These are phyloP conservation scores for Neoboletus subvelutipes DNA, from an alignment of 768 basidiomycete genomes.

Conservation along the genomic window DNA sequence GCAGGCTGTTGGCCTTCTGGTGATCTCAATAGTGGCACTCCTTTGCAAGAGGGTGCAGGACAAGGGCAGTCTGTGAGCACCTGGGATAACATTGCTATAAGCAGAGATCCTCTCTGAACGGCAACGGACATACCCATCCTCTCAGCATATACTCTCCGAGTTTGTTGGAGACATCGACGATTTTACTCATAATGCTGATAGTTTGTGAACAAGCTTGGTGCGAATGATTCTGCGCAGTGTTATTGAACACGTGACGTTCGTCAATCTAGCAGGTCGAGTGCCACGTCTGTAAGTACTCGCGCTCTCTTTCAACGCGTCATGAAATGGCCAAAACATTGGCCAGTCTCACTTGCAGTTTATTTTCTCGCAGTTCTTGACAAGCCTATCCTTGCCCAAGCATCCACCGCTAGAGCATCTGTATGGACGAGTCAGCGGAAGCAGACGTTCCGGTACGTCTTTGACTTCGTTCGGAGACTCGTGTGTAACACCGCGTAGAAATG, in stretches of 20 bases:
- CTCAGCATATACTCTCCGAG: conserved; percentile 73
- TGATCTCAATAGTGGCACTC: conserved; percentile 72
- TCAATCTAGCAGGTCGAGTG: not conserved
- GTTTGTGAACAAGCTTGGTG: conserved; percentile 1
- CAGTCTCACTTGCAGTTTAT: conserved; percentile 43
- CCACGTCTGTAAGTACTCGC: conserved; percentile 26
- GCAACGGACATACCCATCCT: conserved; percentile 57
- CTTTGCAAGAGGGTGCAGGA: conserved; percentile 49
- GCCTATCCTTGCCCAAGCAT: conserved; percentile 14
- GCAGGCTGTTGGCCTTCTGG: conserved; percentile 49
- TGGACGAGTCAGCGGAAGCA: conserved; percentile 63
- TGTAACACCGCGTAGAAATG: conserved; percentile 47
- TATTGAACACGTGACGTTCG: conserved; percentile 21
- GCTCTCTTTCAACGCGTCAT: conserved; percentile 22
- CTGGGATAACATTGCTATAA: conserved; percentile 32
- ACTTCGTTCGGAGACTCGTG: not conserved
- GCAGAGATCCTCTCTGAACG: not conserved
- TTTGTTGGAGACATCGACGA: conserved; percentile 56
- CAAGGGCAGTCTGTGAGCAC: conserved; percentile 68
- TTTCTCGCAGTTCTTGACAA: conserved; percentile 40
- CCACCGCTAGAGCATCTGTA: conserved; percentile 27
- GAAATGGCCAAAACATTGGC: conserved; percentile 51
- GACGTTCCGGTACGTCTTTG: conserved; percentile 48
- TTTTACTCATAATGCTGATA: conserved; percentile 43
- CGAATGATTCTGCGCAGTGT: not conserved